Conservation (phyloP, 2,329 filamentous ascomycete genomes). For the Xylaria sp. region DNA sequence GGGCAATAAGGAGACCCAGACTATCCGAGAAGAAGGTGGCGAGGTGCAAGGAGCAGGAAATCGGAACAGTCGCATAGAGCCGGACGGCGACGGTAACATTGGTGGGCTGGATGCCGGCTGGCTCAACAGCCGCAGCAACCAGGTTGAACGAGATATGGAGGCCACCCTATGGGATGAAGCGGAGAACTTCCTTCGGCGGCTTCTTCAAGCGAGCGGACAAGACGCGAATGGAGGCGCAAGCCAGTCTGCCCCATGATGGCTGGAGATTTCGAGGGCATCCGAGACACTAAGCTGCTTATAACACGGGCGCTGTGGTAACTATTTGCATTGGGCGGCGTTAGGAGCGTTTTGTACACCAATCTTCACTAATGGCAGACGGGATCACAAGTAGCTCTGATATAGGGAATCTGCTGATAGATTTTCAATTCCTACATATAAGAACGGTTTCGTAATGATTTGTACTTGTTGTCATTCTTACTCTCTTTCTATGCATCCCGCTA, state of each 20-base stretch:
- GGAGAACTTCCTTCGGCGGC: slow-evolving; percentile 23
- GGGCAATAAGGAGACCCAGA: slow-evolving; percentile 32
- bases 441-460: not conserved
- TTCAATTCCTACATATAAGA: not conserved
- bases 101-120: slow-evolving; percentile 79
- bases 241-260: not conserved
- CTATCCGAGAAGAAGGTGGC: slow-evolving; percentile 28
- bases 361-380: not conserved
- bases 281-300: not conserved
- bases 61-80: slow-evolving; percentile 49
- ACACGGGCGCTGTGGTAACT: not conserved
- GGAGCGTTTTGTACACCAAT: slow-evolving; percentile 13
- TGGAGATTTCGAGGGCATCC: too few species aligned
- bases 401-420: not conserved
- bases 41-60: slow-evolving; percentile 25
- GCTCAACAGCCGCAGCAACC: slow-evolving; percentile 83
- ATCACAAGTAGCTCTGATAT: not conserved
- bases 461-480: not conserved
- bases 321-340: slow-evolving; percentile 24
- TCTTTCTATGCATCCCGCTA: not conserved
- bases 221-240: not conserved
- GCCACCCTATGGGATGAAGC: slow-evolving; percentile 69
- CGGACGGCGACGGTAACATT: slow-evolving; percentile 58
- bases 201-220: slow-evolving; percentile 15
- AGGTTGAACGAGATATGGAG: slow-evolving; percentile 82